Conservation (phyloP, 73 alveolate genomes). For the Paramecium tetraurelia region DNA sequence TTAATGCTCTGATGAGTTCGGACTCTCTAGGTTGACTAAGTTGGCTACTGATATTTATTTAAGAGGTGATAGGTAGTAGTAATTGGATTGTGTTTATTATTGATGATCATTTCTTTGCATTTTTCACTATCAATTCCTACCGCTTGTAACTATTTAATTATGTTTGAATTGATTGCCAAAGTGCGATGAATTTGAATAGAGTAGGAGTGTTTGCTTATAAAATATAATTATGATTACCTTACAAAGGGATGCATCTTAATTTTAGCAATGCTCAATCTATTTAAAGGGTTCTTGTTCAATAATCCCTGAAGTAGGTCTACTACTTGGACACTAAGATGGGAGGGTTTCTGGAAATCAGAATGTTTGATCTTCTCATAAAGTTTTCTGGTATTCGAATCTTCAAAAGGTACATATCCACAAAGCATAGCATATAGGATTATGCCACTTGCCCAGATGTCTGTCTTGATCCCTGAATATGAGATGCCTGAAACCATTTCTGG, state of each 20-base stretch:
- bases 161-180: conserved; percentile 65
- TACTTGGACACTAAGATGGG: not conserved
- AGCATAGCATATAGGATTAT: conserved; percentile 83
- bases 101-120: conserved; percentile 58
- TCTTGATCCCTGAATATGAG: conserved; percentile 64
- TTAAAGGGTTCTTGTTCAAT: conserved; percentile 64
- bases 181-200: not conserved
- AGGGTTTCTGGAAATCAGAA: conserved; percentile 66
- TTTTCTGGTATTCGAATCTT: conserved; percentile 78
- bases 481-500: conserved; percentile 89
- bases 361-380: conserved; percentile 73
- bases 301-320: conserved; percentile 57
- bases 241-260: conserved; percentile 76
- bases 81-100: conserved; percentile 83
- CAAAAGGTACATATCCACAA: conserved; percentile 86
- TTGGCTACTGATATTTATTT: not conserved
- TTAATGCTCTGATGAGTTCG: not conserved
- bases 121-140: conserved; percentile 57
- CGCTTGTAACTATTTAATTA: conserved; percentile 37
- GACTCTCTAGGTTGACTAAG: not conserved
- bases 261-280: conserved; percentile 53
- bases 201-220: not conserved
- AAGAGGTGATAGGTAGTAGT: conserved; percentile 84
- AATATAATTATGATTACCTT: conserved; percentile 61
- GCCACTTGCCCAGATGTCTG: conserved; percentile 83